phyloP scores from a whole-genome alignment of 306 rosid genomes.

The Cicer pinnatifidum region DNA sequence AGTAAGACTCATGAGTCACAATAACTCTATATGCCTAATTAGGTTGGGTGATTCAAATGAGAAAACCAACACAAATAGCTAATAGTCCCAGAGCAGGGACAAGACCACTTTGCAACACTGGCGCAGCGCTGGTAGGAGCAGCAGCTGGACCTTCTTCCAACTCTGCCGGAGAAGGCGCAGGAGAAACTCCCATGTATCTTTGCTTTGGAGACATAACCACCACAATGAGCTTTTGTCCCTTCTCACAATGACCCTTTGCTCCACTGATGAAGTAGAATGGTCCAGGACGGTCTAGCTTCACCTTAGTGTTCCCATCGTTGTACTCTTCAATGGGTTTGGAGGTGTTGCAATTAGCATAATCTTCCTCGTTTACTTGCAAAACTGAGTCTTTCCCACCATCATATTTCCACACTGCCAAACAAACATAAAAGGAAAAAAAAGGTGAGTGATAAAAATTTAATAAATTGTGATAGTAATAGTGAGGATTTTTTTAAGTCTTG shows the following conservation, averaged over 20 bases:
- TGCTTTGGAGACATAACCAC: conserved; percentile 72
- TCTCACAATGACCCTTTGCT: conserved; percentile 71
- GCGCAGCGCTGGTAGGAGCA: conserved; percentile 78
- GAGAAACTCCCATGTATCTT: conserved; percentile 51
- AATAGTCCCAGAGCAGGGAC: conserved; percentile 52
- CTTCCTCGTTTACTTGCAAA: conserved; percentile 68
- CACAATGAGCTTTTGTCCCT: conserved; percentile 76
- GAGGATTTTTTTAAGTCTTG: background rate
- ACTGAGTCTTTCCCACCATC: conserved; percentile 83
- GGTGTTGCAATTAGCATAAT: conserved; percentile 60
- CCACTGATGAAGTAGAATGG: conserved; percentile 87
- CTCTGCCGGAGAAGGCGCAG: conserved; percentile 74
- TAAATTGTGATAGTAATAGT: background rate
- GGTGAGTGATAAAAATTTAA: background rate
- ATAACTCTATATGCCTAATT: background rate
- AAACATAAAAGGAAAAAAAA: background rate
- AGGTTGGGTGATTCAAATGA: conserved; percentile 43
- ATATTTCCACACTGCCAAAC: conserved; percentile 69
- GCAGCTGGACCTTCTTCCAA: conserved; percentile 64
- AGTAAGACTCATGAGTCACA: background rate
- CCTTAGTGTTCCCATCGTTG: conserved; percentile 72
- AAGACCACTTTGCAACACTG: conserved; percentile 49
- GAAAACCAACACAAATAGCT: conserved; percentile 46
- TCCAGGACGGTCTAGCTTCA: conserved; percentile 67
- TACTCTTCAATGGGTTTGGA: conserved; percentile 54